Conservation (phyloP, 148 eudicot genomes). For the Silene uniflora region DNA sequence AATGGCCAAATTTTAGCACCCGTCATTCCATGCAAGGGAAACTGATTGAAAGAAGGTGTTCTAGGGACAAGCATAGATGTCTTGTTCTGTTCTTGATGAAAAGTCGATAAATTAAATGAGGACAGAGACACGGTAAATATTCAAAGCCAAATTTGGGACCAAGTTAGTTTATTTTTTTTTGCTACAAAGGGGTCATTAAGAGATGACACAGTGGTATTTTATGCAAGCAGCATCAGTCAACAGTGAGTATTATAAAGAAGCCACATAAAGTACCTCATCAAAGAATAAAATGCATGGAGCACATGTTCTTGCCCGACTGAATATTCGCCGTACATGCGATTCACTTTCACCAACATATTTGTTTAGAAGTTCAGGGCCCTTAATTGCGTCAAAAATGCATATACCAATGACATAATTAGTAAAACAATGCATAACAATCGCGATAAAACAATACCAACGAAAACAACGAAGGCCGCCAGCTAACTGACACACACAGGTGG, state of each 20-base stretch:
- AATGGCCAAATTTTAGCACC: neutral
- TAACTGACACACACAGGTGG: neutral
- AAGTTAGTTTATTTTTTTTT: neutral
- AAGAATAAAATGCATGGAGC: slow-evolving; percentile 91
- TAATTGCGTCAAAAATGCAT: slow-evolving; percentile 18
- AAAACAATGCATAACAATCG: neutral
- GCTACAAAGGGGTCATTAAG: neutral
- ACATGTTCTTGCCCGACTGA: slow-evolving; percentile 83
- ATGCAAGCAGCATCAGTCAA: neutral
- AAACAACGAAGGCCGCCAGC: neutral
- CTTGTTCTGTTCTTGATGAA: neutral
- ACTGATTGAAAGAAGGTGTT: neutral
- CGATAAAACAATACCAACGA: neutral
- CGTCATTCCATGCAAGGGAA: neutral
- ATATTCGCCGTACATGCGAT: slow-evolving; percentile 66
- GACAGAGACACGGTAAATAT: no score
- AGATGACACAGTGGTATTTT: neutral
- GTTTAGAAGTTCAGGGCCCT: slow-evolving; percentile 90
- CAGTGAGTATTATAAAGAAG: neutral
- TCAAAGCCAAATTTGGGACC: no score
- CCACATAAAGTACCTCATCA: slow-evolving; percentile 59
- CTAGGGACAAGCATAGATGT: neutral
- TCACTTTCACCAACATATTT: slow-evolving; percentile 95
- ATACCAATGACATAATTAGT: slow-evolving; percentile 1
- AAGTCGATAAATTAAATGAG: no score